phyloP scores from a whole-genome alignment of 805 yeast species.

The Yarrowia bubula region DNA sequence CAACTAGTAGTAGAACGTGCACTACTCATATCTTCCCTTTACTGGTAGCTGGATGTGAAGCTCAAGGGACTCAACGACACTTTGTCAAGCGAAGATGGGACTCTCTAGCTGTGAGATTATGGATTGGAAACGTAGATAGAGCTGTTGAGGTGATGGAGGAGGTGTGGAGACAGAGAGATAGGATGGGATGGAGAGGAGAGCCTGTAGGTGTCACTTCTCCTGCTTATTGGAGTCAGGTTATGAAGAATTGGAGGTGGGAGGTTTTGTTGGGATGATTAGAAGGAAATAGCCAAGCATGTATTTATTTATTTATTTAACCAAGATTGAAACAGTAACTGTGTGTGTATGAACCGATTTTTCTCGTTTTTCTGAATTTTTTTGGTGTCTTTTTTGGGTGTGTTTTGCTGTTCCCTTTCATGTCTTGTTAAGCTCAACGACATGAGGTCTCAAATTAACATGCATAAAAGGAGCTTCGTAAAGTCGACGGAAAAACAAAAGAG shows the following conservation, averaged over 20 bases:
- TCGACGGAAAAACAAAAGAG: too few relatives aligned
- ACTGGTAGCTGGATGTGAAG: slow-evolving; percentile 65
- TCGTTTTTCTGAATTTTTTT: too few relatives aligned
- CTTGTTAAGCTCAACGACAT: too few relatives aligned
- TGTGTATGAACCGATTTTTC: too few relatives aligned
- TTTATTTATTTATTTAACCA: not conserved
- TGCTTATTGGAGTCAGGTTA: slow-evolving; percentile 66
- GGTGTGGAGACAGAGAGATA: slow-evolving; percentile 66
- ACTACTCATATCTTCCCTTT: slow-evolving; percentile 65
- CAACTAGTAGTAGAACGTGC: slow-evolving; percentile 54
- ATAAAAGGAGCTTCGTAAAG: too few relatives aligned
- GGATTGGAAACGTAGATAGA: slow-evolving; percentile 66
- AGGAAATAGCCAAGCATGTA: not conserved
- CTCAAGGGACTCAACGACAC: slow-evolving; percentile 55
- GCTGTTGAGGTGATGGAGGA: slow-evolving; percentile 68
- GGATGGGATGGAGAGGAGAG: slow-evolving; percentile 36
- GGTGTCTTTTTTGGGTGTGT: too few relatives aligned
- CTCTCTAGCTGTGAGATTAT: slow-evolving; percentile 50
- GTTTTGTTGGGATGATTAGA: slow-evolving; percentile 59
- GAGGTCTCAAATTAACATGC: too few relatives aligned
- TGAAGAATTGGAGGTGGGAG: slow-evolving; percentile 79
- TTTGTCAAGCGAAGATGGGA: slow-evolving; percentile 64
- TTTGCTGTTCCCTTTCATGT: too few relatives aligned
- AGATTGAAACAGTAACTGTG: too few relatives aligned
- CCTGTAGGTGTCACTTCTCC: slow-evolving; percentile 44